Base-by-base conservation (phyloP, 768 basidiomycete species). In the Panaeolus cyanescens region DNA sequence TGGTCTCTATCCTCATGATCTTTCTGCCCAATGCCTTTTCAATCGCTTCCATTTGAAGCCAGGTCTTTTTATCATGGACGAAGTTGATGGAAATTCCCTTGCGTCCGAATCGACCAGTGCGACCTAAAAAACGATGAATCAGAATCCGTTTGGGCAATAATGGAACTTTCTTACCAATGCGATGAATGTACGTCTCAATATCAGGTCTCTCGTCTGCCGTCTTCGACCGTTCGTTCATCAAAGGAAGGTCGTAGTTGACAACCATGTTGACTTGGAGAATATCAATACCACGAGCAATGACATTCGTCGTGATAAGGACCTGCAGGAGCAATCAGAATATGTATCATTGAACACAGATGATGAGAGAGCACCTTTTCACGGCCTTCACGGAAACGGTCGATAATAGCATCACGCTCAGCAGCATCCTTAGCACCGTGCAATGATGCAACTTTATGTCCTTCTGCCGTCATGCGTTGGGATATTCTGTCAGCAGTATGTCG, bases 251-350 rank as follows among this genome's bases (percentile, higher is more conserved):
- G 71, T 99, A 99, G 77, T 99, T 99, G 74, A 99, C 95, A n/a
- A 99, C 96, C 95, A 99, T 95, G 81, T 98, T 99, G 68, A 99
- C 97, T 79, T 98, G 96, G 59, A 95, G 82, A 70, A 99, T 97
- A 69, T 99, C 97, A 78, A 99, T 99, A 40, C 97, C 97, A 17
- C 97, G 89, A 1, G 97, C 96, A 64, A 99, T 92, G 70, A 99
- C 97, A 75, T 99, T 99, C 36, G 97, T 99, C 56, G 97, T 99
- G 72, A 99, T 99, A 65, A 99, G 79, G 55, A 85, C 84, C 82
- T 83, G 28, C 17, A 50, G 28, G 12, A 33, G 37, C n/a, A 39
- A 25, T 50, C 25, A 31, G 31, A 32, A 55, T 3, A 22, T 15
- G 54, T 17, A 31, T 28, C n/a, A 28, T 7, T 13, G 33, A 34